Conservation (phyloP, 352 stramenopile genomes). For the Pythium phragmitis region DNA sequence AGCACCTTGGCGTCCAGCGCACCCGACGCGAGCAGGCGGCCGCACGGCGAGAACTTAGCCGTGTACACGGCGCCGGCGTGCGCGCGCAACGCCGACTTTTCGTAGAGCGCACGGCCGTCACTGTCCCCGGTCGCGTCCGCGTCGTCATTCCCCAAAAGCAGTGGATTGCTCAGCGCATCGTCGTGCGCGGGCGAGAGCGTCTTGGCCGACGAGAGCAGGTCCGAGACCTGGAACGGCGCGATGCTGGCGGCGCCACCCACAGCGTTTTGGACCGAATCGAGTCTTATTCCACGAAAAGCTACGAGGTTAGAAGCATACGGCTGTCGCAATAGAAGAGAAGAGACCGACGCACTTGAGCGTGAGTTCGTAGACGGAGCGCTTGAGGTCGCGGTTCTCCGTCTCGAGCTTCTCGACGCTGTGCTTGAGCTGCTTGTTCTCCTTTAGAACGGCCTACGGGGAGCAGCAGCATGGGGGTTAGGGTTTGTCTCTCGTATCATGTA, state of each 20-base stretch:
- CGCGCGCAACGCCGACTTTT: slow-evolving; percentile 82
- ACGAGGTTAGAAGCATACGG: neutral
- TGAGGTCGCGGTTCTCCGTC: slow-evolving; percentile 88
- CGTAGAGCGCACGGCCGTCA: slow-evolving; percentile 70
- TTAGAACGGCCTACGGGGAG: slow-evolving; percentile 53
- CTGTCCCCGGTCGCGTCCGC: slow-evolving; percentile 57
- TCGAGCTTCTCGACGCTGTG: slow-evolving; percentile 81
- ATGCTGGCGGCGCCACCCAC: slow-evolving; percentile 15
- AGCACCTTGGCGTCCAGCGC: slow-evolving; percentile 80
- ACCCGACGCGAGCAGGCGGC: slow-evolving; percentile 76
- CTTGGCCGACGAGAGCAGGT: slow-evolving; percentile 55
- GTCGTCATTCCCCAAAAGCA: slow-evolving; percentile 47
- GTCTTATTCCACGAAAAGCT: slow-evolving; percentile 30
- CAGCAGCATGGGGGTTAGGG: neutral
- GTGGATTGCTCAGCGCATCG: slow-evolving; percentile 32
- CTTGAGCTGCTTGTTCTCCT: slow-evolving; percentile 88
- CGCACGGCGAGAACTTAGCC: slow-evolving; percentile 64
- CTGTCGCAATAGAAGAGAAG: neutral
- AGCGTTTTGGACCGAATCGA: slow-evolving; percentile 63
- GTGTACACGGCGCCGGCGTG: slow-evolving; percentile 84
- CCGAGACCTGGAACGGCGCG: slow-evolving; percentile 70
- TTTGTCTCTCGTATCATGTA: neutral
- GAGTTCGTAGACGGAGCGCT: slow-evolving; percentile 89
- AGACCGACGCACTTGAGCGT: slow-evolving; percentile 64
- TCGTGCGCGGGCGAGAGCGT: slow-evolving; percentile 34